Evolutionary conservation across 768 basidiomycete species (phyloP).

Genomic region (Pisolithus marmoratus): DNA sequence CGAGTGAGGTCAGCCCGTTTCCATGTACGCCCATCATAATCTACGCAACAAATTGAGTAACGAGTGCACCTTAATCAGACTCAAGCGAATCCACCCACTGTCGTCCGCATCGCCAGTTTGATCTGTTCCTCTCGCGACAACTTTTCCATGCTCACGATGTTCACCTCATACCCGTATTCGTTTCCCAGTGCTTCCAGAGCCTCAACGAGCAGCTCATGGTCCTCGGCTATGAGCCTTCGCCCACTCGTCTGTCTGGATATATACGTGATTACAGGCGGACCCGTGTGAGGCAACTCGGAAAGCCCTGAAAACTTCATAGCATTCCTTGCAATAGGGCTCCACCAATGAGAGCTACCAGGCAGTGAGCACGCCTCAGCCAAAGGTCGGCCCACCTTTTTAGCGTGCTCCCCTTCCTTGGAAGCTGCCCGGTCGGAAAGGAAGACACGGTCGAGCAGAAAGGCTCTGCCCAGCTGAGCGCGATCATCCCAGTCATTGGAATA

Average conservation of each 20-base stretch:
- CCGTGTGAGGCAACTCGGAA: slow-evolving; percentile 33
- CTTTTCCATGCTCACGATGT: slow-evolving; percentile 80
- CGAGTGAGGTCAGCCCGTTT: slow-evolving; percentile 79
- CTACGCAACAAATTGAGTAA: slow-evolving; percentile 33
- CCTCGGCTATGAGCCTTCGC: slow-evolving; percentile 67
- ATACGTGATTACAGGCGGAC: slow-evolving; percentile 83
- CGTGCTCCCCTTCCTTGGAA: slow-evolving; percentile 67
- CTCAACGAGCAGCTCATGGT: slow-evolving; percentile 75
- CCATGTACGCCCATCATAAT: slow-evolving; percentile 95
- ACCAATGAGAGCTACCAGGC: slow-evolving; percentile 77
- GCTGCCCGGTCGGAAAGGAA: slow-evolving; percentile 84
- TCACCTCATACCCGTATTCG: slow-evolving; percentile 77
- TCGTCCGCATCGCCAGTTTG: slow-evolving; percentile 73
- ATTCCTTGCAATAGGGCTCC: slow-evolving; percentile 69
- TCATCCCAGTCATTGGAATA: slow-evolving; percentile 83
- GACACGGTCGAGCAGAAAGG: slow-evolving; percentile 80
- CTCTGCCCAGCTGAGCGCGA: slow-evolving; percentile 59
- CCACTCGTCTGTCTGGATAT: slow-evolving; percentile 88
- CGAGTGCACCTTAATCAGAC: not conserved
- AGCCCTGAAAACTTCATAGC: slow-evolving; percentile 68
- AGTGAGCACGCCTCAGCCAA: slow-evolving; percentile 72
- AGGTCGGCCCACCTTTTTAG: slow-evolving; percentile 64
- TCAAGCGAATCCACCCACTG: slow-evolving; percentile 42
- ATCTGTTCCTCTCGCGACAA: slow-evolving; percentile 79
- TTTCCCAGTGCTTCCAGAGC: slow-evolving; percentile 68